Evolutionary conservation across 352 stramenopile genomes (phyloP), one percentile per base, ranked within the genome.

Genomic region (Pythium graminicola): DNA sequence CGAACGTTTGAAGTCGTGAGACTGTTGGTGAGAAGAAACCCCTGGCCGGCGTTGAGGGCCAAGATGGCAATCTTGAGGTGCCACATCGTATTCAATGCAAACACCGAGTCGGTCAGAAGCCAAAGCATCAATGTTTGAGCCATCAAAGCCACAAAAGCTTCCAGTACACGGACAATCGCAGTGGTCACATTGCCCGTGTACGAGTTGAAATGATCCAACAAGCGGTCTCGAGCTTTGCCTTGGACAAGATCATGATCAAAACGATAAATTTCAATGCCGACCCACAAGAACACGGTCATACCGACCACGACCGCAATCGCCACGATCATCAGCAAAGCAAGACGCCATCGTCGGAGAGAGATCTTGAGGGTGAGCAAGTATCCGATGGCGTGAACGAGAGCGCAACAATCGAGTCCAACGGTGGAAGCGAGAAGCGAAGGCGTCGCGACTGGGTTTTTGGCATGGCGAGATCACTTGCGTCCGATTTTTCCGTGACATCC

Each of bases 201-300:
- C 26, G 49, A 45, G 14, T 55, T 55, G 35, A 47, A 55, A n/a
- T 46, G 20, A 26, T 55, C 48, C 33, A 55, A 36, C 48, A 55
- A 35, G 13, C 29, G 29, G 6, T 19, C 19, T 27, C 16, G 27
- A 26, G 7, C 43, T 26, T 20, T 41, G 28, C 17, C 7, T 23
- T 22, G 14, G 28, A 14, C 11, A 20, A 39, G 17, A 7, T 28
- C 44, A 20, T 51, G 22, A 20, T 41, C 44, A 41, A 51, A 51
- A 2, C 24, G 33, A 19, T 51, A 28, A 31, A 51, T 28, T 31
- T 29, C 28, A 3, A 41, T 31, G 19, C 44, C 44, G 8, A 19
- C 28, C 13, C 7, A 35, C 7, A 35, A 13, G 7, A 35, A 7
- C 7, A 35, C 13, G 13, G 29, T 35, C 7, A 35, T 7, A 7